Base-by-base conservation (phyloP, 768 basidiomycete species). In the Hypsizygus marmoreus region DNA sequence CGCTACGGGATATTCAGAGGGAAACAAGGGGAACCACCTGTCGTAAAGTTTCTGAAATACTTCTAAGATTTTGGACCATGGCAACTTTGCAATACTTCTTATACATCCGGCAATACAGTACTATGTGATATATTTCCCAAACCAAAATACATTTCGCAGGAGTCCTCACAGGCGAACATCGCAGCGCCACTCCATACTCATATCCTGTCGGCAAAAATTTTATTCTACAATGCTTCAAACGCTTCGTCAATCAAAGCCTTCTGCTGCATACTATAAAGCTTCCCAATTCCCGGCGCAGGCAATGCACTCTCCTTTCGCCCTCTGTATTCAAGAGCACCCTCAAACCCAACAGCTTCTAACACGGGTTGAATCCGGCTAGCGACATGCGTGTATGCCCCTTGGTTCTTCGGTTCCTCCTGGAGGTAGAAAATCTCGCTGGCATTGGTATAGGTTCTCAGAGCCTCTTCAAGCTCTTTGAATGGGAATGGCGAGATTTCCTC, bases 401-500 rank as follows among this genome's bases (percentile, higher is more conserved):
- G 92, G 60, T 97, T 95, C 60, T 72, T 79, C 2, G 92, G 85
- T 59, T 95, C 93, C 59, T 95, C 93, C 61, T 97, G 93, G 13
- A 90, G 70, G 82, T 88, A 95, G 6, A 77, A 34, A 24, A 77
- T 58, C 41, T 81, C 75, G 3, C 55, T 51, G 0, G 66, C 75
- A 13, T 58, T 48, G 0, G 57, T 34, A 56, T 88, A 90, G 2
- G 63, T 52, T 30, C 53, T 37, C 24, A 95, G 63, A 1, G 70
- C 69, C 3, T 69, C 56, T 3, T 62, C 58, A 0, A 94, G 66
- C 17, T 69, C 68, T 0, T 60, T 45, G 62, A 90, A 92, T 0
- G 94, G 93, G 80, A 97, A 95, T 0, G 93, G 94, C 6, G 84
- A 80, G 2, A 95, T 72, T 60, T 95, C 93, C 59, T 95, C 91